Evolutionary conservation across 768 basidiomycete genomes (phyloP).

Genomic region (Clitopilus passeckerianus): DNA sequence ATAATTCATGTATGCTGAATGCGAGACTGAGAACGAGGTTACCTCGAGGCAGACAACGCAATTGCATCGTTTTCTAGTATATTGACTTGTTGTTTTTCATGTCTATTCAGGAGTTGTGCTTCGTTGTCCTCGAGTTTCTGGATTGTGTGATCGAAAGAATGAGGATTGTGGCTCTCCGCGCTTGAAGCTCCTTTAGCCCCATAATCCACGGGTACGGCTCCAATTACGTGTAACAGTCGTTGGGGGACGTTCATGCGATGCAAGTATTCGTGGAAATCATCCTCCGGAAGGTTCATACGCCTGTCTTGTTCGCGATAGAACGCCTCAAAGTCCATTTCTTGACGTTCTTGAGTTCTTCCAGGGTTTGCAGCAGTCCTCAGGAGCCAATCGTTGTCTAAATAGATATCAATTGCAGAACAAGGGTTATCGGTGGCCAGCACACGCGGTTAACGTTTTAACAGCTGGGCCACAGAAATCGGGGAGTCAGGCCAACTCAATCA

Average conservation of each 20-base stretch:
- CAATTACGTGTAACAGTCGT: slow-evolving; percentile 7
- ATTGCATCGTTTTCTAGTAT: neutral
- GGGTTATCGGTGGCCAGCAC: neutral
- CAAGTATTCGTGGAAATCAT: slow-evolving; percentile 45
- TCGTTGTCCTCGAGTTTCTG: neutral
- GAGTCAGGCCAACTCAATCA: neutral
- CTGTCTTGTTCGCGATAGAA: slow-evolving; percentile 55
- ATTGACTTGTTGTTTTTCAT: neutral
- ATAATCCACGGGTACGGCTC: neutral
- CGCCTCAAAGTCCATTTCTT: slow-evolving; percentile 27
- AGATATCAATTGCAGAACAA: neutral
- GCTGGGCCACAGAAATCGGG: neutral
- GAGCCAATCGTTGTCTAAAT: neutral
- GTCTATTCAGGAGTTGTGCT: neutral
- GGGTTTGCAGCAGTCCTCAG: neutral
- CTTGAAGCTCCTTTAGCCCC: neutral
- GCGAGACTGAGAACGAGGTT: neutral
- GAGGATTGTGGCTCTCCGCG: neutral
- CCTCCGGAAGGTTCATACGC: slow-evolving; percentile 48
- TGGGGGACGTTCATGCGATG: slow-evolving; percentile 20
- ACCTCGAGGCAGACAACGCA: neutral
- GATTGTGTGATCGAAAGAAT: neutral
- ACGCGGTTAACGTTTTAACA: neutral
- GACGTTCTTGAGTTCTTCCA: neutral
- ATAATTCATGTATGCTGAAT: neutral